These are phyloP conservation scores for Cyberlindnera bimundalis DNA, from an alignment of 805 yeast genomes.

Conservation along the genomic window DNA sequence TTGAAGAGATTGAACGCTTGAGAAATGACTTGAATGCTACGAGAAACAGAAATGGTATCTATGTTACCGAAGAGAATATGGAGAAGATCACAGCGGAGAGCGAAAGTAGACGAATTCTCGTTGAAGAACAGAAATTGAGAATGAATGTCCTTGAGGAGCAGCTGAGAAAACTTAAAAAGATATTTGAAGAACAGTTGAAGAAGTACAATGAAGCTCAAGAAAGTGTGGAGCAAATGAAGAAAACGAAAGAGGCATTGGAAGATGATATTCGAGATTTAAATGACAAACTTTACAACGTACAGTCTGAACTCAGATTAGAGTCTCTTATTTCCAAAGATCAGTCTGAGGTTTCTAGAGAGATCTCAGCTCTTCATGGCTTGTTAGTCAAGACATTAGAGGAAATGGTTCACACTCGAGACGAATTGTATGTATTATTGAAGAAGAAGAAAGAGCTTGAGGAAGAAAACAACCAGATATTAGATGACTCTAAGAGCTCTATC, in stretches of 20 bases:
- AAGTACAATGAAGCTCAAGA: conserved; percentile 21
- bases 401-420: conserved; percentile 17
- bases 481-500: conserved; percentile 8
- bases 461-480: conserved; percentile 17
- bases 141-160: conserved; percentile 48
- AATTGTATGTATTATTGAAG: conserved; percentile 5
- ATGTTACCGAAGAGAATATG: conserved; percentile 52
- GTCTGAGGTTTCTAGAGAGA: conserved; percentile 21
- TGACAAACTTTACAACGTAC: conserved; percentile 6
- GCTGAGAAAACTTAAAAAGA: conserved; percentile 37
- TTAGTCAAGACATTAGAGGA: conserved; percentile 18
- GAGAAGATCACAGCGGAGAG: conserved; percentile 38
- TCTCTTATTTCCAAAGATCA: conserved; percentile 17
- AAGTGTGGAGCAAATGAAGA: conserved; percentile 16
- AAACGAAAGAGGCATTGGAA: conserved; percentile 5
- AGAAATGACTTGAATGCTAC: conserved; percentile 62
- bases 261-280: conserved; percentile 11
- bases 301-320: conserved; percentile 19
- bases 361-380: conserved; percentile 15
- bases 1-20: conserved; percentile 51
- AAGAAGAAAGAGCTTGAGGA: conserved; percentile 14
- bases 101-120: conserved; percentile 47
- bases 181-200: conserved; percentile 35
- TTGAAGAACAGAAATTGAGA: conserved; percentile 48
- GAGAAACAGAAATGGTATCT: conserved; percentile 63